These are phyloP conservation scores for Plasmopara muralis DNA, from an alignment of 352 stramenopile species.

Conservation along the genomic window DNA sequence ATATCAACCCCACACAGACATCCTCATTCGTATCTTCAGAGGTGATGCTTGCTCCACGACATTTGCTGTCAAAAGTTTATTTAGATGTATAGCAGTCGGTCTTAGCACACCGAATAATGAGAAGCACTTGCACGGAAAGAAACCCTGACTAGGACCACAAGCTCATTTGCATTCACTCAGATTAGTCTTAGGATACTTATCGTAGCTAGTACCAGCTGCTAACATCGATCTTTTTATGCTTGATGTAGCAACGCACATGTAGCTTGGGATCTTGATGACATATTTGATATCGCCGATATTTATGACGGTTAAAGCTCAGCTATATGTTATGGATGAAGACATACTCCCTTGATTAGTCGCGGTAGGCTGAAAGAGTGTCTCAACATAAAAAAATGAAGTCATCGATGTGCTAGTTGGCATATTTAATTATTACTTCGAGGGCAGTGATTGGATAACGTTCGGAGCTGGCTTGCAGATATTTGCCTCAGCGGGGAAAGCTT, in stretches of 20 bases:
- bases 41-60: neutral
- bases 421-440: neutral
- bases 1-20: too few relatives aligned
- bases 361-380: neutral
- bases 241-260: neutral
- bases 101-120: neutral
- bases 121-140: neutral
- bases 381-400: neutral
- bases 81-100: neutral
- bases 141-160: neutral
- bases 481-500: neutral
- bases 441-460: neutral
- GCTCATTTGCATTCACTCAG: neutral
- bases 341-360: slow-evolving; percentile 5
- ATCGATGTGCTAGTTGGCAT: neutral
- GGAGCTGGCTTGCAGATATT: neutral
- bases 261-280: neutral
- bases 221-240: neutral
- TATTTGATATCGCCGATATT: neutral
- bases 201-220: neutral
- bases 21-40: neutral
- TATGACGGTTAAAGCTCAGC: too few relatives aligned
- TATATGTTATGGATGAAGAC: too few relatives aligned
- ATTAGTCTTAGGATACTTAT: neutral
- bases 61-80: neutral